phyloP scores from a whole-genome alignment of 2,329 filamentous ascomycete species.

The Leptographium galeiforme region DNA sequence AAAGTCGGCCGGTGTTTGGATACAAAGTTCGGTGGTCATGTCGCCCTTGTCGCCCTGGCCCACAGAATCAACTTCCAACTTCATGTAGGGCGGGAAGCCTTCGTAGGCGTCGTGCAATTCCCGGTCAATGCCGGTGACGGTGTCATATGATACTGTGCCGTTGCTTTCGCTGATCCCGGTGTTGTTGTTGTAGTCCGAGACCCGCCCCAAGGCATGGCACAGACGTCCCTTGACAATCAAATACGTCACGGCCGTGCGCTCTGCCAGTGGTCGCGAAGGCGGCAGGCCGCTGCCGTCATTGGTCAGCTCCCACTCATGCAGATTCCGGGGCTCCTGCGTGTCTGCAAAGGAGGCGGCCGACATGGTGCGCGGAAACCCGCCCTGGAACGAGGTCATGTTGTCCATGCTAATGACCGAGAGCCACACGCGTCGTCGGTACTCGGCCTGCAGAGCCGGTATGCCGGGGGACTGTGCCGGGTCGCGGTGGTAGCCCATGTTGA shows the following conservation, averaged over 20 bases:
- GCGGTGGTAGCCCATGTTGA: slow-evolving; percentile 4
- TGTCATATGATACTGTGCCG: not conserved
- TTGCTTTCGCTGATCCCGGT: not conserved
- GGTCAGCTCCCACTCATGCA: not conserved
- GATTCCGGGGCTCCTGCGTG: no score
- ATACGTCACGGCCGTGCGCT: not conserved
- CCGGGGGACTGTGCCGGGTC: not conserved
- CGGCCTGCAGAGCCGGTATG: not conserved
- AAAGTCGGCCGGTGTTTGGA: not conserved
- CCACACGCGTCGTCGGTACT: not conserved
- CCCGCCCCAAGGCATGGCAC: not conserved
- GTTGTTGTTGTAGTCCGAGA: not conserved
- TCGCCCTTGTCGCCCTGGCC: no score
- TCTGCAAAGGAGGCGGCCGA: no score
- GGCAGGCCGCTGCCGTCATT: not conserved
- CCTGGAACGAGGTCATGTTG: no score
- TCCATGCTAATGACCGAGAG: not conserved
- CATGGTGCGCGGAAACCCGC: no score
- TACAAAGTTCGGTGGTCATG: not conserved
- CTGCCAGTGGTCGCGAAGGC: not conserved
- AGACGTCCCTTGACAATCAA: slow-evolving; percentile 2
- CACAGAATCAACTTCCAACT: not conserved
- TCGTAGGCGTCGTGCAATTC: not conserved
- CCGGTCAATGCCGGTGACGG: not conserved
- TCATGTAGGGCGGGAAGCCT: not conserved